These are phyloP conservation scores for Dactylis glomerata DNA, from an alignment of 176 grass and related monocot genomes.

Conservation along the genomic window DNA sequence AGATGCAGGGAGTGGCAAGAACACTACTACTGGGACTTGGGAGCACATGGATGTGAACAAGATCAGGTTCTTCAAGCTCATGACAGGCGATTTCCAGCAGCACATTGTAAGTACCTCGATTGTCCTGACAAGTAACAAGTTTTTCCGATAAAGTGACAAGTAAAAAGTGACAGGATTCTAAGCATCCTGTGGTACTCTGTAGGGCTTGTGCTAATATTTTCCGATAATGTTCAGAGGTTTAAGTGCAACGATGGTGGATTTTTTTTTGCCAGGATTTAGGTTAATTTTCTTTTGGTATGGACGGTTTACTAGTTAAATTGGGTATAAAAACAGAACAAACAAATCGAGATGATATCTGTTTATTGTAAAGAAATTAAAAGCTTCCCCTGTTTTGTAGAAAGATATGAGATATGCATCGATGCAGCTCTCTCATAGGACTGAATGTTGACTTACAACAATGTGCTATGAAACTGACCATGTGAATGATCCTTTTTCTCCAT, in stretches of 20 bases:
- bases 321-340: too few relatives aligned
- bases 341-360: not conserved
- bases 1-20: constrained; percentile 38
- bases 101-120: constrained; percentile 25
- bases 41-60: constrained; percentile 34
- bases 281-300: not conserved
- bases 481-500: not conserved
- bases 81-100: constrained; percentile 29
- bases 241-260: not conserved
- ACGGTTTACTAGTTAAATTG: not conserved
- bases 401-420: not conserved
- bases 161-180: not conserved
- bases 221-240: not conserved
- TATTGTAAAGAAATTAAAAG: not conserved
- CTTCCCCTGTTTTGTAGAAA: not conserved
- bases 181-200: not conserved
- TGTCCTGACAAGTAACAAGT: not conserved
- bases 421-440: too few relatives aligned
- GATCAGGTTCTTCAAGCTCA: constrained; percentile 33
- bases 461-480: not conserved
- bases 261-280: not conserved
- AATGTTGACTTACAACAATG: too few relatives aligned
- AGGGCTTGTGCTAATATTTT: not conserved
- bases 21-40: constrained; percentile 50
- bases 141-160: not conserved